Evolutionary conservation across 2,329 filamentous ascomycete genomes (phyloP).

Genomic region (Aureobasidium sp.): DNA sequence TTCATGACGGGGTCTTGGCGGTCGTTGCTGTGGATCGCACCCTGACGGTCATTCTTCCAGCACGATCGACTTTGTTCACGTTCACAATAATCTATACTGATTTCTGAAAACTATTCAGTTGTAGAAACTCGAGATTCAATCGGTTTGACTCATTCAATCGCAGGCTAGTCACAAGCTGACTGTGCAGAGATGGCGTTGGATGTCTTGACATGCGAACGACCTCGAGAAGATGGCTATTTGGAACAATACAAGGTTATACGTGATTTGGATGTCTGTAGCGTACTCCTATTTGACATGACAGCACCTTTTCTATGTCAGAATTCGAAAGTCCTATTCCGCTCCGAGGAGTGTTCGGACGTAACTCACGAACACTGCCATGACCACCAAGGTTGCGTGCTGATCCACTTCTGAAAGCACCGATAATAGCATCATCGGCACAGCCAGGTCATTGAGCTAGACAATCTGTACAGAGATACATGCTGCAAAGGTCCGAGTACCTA

Average conservation of each 20-base stretch:
- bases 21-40: not conserved
- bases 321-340: not conserved
- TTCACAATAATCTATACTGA: not conserved
- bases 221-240: not conserved
- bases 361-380: not conserved
- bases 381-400: not conserved
- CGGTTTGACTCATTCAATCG: too few relatives aligned
- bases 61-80: not conserved
- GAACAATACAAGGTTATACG: not conserved
- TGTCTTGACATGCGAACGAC: too few relatives aligned
- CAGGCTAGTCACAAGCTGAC: too few relatives aligned
- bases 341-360: not conserved
- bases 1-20: not conserved
- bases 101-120: too few relatives aligned
- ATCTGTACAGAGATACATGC: not conserved
- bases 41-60: not conserved
- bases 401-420: not conserved
- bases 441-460: not conserved
- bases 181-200: too few relatives aligned
- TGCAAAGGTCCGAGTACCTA: not conserved
- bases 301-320: slow-evolving; percentile 1
- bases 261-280: not conserved
- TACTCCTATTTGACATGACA: not conserved
- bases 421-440: not conserved
- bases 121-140: too few relatives aligned